Base-by-base conservation (phyloP, 2,329 filamentous ascomycete species). In the Microsporum ferrugineum region DNA sequence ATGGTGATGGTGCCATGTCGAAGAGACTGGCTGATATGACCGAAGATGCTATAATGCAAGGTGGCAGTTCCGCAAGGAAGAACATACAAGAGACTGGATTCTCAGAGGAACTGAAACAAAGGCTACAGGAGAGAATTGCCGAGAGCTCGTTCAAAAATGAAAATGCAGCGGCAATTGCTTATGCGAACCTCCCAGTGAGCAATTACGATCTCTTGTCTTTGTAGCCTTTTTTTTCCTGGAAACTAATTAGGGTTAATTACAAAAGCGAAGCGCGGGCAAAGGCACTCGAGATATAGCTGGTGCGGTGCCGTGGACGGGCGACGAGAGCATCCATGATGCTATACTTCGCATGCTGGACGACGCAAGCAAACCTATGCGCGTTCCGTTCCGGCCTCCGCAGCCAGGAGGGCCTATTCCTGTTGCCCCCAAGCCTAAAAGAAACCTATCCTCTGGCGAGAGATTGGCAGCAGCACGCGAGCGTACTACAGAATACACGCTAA, bases 281-380 rank as follows among this genome's bases (percentile, higher is more conserved):
- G 87, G 86, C 10, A 88, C 87, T 1, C 80, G 84, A 63, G 82
- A 87, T 57, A 82, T 85, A 39, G 89, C 89, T 1, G 78, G 81
- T 0, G 83, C 85, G 5, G 76, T 81, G 61, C 81, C 87, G 0
- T 99, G 94, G 94, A 84, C 82, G 0, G 94, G 92, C 1, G 79
- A 82, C 10, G 94, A 97, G 74, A 78, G 77, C 3, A 76, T 87
- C 1, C 83, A 86, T 66, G 91, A 96, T 71, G 81, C 87, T 0
- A 85, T 90, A 27, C 76, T 95, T 57, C 85, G 94, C 36, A 97
- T 97, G 88, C 77, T 87, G 7, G 80, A 82, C 55, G 83, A 85
- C 67, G 78, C 81, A 14, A 80, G 82, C 66, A 85, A 84, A 69
- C 82, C 81, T 17, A 69, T 82, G 12, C 77, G 78, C 43, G 70